Conservation (phyloP, 1,284 basidiomycete species). For the Kwoniella shivajii region DNA sequence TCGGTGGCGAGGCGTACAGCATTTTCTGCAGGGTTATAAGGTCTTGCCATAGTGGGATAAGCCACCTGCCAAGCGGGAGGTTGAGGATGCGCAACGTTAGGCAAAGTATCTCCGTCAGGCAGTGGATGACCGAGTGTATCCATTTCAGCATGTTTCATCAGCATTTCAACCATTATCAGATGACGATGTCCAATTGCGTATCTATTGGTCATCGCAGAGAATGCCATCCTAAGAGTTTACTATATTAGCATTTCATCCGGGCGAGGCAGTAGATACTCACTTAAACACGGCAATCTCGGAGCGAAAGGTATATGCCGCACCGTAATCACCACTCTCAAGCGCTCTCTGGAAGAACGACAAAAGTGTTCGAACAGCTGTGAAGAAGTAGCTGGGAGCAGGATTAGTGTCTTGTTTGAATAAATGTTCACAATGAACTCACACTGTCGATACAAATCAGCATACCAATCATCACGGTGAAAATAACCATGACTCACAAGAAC, state of each 20-base stretch:
- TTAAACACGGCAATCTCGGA: constrained; percentile 45
- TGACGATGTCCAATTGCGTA: constrained; percentile 35
- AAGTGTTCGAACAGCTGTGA: constrained; percentile 37
- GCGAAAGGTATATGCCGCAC: constrained; percentile 23
- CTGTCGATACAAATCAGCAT: neutral
- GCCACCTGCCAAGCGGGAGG: constrained; percentile 9
- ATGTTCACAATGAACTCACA: constrained; percentile 12
- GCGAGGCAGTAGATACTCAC: constrained; percentile 17
- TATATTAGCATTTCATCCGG: neutral
- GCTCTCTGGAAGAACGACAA: constrained; percentile 40
- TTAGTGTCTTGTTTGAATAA: too few relatives aligned
- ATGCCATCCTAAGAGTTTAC: constrained; percentile 25
- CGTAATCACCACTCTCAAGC: constrained; percentile 26
- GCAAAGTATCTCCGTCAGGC: neutral
- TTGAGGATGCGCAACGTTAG: neutral
- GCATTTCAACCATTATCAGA: constrained; percentile 31
- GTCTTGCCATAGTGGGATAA: neutral
- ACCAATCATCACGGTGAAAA: neutral
- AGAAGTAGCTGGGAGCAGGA: constrained; percentile 25
- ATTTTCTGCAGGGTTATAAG: neutral
- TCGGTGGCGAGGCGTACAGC: too few relatives aligned
- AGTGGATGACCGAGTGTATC: constrained; percentile 17
- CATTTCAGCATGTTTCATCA: constrained; percentile 24
- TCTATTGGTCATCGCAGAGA: constrained; percentile 21
- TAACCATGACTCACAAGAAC: constrained; percentile 40